phyloP scores from a whole-genome alignment of 2,329 filamentous ascomycete genomes.

The Raffaelea albimanens region DNA sequence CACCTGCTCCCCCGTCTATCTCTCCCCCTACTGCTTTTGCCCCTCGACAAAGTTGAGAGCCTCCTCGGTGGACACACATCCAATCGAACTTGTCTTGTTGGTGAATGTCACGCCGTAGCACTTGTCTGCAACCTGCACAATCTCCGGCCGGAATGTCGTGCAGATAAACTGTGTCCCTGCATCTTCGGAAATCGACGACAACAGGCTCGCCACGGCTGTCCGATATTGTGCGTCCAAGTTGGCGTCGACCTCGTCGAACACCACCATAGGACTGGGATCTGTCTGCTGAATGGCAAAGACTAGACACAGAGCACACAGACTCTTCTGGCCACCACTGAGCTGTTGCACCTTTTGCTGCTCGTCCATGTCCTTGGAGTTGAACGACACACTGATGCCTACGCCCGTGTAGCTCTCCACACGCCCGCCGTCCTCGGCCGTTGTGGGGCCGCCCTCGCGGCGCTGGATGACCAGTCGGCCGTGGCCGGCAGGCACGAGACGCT shows the following conservation, averaged over 20 bases:
- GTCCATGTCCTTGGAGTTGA: conserved; percentile 92
- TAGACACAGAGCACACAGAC: conserved; percentile 92
- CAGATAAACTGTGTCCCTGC: conserved; percentile 81
- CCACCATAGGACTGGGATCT: conserved; percentile 95
- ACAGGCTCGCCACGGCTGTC: conserved; percentile 83
- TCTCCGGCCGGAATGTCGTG: conserved; percentile 96
- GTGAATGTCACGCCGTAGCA: conserved; percentile 93
- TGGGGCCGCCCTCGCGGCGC: conserved; percentile 70
- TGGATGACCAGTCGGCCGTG: conserved; percentile 90
- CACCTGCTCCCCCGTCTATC: too few relatives aligned
- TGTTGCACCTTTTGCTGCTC: conserved; percentile 98
- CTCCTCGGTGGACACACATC: conserved; percentile 78
- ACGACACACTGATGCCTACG: conserved; percentile 93
- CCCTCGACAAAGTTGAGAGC: conserved; percentile 92
- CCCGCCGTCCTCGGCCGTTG: conserved; percentile 54
- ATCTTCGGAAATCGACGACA: conserved; percentile 65
- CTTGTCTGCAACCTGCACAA: conserved; percentile 90
- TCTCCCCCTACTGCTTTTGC: conserved; percentile 36
- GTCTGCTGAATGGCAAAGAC: conserved; percentile 99
- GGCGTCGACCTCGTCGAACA: conserved; percentile 98
- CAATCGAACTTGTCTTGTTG: conserved; percentile 90
- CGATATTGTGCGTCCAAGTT: conserved; percentile 97
- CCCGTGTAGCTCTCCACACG: conserved; percentile 92
- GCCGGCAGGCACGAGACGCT: conserved; percentile 88
- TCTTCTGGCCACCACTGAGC: conserved; percentile 94